phyloP scores from a whole-genome alignment of 441 rosid species.

The Hura crepitans region DNA sequence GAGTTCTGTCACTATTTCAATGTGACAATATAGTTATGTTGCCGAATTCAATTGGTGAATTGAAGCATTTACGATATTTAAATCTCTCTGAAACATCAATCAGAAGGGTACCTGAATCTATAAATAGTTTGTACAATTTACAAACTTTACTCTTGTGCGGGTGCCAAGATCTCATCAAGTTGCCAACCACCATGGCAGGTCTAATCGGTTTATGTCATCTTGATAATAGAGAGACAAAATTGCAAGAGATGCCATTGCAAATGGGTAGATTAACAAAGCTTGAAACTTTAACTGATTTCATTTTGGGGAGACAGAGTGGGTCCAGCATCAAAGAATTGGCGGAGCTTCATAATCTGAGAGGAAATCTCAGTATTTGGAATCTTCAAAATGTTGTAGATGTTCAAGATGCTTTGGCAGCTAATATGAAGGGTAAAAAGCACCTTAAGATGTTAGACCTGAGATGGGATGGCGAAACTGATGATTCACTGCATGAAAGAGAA shows the following conservation, averaged over 20 bases:
- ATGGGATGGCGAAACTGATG: conserved; percentile 27
- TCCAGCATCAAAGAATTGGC: conserved; percentile 31
- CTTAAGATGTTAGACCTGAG: conserved; percentile 25
- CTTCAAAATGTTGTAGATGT: conserved; percentile 29
- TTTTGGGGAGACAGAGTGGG: conserved; percentile 22
- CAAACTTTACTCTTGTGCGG: conserved; percentile 25
- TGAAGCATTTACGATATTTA: conserved; percentile 30
- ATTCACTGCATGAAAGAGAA: conserved; percentile 18
- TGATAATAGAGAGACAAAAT: conserved; percentile 22
- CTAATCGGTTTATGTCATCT: conserved; percentile 33
- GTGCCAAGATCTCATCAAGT: conserved; percentile 20
- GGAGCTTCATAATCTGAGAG: conserved; percentile 27
- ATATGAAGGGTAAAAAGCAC: conserved; percentile 27
- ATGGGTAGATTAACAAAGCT: conserved; percentile 34
- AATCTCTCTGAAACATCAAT: conserved; percentile 29
- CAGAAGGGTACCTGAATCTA: conserved; percentile 27
- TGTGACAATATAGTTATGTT: conserved; percentile 11
- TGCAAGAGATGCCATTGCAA: conserved; percentile 35
- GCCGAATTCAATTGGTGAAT: conserved; percentile 22
- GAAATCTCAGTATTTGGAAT: conserved; percentile 25
- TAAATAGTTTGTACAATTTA: conserved; percentile 24
- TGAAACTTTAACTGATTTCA: conserved; percentile 29
- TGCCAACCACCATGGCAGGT: conserved; percentile 29
- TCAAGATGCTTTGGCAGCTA: conserved; percentile 33
- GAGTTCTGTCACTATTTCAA: conserved; percentile 27